Conservation (phyloP, 192 early-diverging fungal species). For the Podila epigama region DNA sequence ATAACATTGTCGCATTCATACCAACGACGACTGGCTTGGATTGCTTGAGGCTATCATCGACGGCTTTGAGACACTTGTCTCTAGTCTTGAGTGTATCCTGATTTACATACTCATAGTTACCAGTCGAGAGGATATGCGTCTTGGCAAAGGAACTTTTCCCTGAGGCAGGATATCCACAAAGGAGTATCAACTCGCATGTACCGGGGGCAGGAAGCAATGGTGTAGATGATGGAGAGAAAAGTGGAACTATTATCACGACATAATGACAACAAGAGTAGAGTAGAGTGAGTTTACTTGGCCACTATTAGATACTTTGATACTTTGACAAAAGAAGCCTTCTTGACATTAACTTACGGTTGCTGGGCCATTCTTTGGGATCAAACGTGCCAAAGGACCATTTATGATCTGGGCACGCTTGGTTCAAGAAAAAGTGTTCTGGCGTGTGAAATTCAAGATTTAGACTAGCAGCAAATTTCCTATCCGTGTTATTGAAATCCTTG, state of each 20-base stretch:
- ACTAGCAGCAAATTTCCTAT: slow-evolving; percentile 59
- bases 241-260: slow-evolving; percentile 19
- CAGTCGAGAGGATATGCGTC: slow-evolving; percentile 65
- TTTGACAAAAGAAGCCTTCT: neutral
- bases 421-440: slow-evolving; percentile 82
- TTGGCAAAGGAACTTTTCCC: slow-evolving; percentile 84
- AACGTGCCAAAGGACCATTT: slow-evolving; percentile 58
- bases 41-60: slow-evolving; percentile 56
- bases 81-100: slow-evolving; percentile 80
- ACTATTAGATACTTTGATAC: too few species aligned
- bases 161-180: slow-evolving; percentile 84
- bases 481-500: slow-evolving; percentile 85
- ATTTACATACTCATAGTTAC: slow-evolving; percentile 75
- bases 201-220: slow-evolving; percentile 29
- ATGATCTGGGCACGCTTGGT: slow-evolving; percentile 49
- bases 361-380: slow-evolving; percentile 52
- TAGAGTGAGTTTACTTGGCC: too few species aligned
- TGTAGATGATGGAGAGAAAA: slow-evolving; percentile 47
- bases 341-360: slow-evolving; percentile 26
- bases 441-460: slow-evolving; percentile 76
- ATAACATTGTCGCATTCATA: slow-evolving; percentile 11
- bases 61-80: slow-evolving; percentile 75
- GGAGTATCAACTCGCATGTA: slow-evolving; percentile 69
- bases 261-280: slow-evolving; percentile 8
- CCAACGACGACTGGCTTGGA: slow-evolving; percentile 77